These are phyloP conservation scores for Conringia planisiliqua DNA, from an alignment of 345 rosid genomes.

Conservation along the genomic window DNA sequence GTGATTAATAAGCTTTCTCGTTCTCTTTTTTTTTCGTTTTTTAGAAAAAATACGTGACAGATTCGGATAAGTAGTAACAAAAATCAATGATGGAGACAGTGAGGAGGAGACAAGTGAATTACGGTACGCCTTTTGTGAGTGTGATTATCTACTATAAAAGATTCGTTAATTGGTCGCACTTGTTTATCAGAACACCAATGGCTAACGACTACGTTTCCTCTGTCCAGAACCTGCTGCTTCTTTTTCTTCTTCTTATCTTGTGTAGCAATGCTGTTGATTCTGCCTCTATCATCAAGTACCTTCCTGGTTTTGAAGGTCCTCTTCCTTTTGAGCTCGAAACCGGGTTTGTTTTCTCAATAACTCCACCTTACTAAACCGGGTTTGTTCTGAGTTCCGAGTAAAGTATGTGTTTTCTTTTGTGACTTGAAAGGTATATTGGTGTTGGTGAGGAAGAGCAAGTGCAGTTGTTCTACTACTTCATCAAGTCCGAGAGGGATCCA, in stretches of 20 bases:
- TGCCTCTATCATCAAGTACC: not conserved
- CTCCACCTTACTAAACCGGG: not conserved
- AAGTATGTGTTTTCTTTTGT: not conserved
- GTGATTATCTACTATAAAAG: not conserved
- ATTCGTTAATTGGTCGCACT: not conserved
- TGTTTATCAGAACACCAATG: not conserved
- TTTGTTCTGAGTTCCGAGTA: not conserved
- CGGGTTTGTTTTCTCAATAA: not conserved
- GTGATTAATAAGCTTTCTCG: not conserved
- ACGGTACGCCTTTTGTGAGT: slow-evolving; percentile 6
- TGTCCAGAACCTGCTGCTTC: not conserved
- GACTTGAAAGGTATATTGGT: not conserved
- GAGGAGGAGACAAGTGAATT: not conserved
- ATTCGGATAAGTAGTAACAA: not conserved
- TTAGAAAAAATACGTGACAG: not conserved
- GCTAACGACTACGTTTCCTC: not conserved
- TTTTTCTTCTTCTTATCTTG: not conserved
- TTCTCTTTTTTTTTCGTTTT: not conserved
- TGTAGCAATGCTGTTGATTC: not conserved
- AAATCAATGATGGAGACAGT: not conserved
- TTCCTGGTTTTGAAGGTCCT: slow-evolving; percentile 10
- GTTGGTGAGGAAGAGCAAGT: slow-evolving; percentile 12
- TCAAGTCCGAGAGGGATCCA: slow-evolving; percentile 55
- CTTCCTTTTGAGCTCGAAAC: slow-evolving; percentile 10
- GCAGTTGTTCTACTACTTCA: slow-evolving; percentile 60